These are phyloP conservation scores for Rozella allomycis DNA, from an alignment of 371 early-diverging fungal species.

Conservation along the genomic window DNA sequence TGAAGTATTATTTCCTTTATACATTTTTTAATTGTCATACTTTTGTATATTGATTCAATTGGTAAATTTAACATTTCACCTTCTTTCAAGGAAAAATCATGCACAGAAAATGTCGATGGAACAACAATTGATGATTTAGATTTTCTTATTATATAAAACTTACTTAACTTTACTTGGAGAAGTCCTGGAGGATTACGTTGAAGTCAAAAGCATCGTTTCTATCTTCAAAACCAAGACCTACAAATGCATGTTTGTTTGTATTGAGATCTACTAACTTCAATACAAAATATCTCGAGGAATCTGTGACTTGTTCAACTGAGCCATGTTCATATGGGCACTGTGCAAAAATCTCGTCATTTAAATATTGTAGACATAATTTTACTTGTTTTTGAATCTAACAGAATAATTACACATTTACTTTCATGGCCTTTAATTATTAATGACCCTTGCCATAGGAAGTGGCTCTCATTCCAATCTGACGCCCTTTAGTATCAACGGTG, in stretches of 20 bases:
- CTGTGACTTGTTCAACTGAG: constrained; percentile 58
- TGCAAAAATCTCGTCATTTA: constrained; percentile 46
- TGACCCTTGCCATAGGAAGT: constrained; percentile 62
- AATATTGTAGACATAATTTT: constrained; percentile 2
- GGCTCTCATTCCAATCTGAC: constrained; percentile 59
- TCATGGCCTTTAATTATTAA: constrained; percentile 46
- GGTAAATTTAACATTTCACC: no score
- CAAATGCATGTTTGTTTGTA: constrained; percentile 41
- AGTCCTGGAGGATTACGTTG: constrained; percentile 73
- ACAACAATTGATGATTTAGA: no score
- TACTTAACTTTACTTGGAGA: constrained; percentile 33
- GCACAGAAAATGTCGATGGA: no score
- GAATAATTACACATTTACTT: constrained; percentile 41
- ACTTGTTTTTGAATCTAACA: constrained; percentile 49
- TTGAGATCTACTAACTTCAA: constrained; percentile 44
- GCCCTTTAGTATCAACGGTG: constrained; percentile 25
- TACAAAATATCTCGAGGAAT: constrained; percentile 81
- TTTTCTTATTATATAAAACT: neutral
- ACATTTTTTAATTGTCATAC: no score
- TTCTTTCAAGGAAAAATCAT: no score
- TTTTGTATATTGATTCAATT: no score
- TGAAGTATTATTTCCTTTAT: no score
- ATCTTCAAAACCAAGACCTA: constrained; percentile 74
- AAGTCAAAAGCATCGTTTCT: constrained; percentile 74
- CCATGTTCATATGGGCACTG: constrained; percentile 46